Base-by-base conservation (phyloP, 306 rosid species). In the Vigna radiata region DNA sequence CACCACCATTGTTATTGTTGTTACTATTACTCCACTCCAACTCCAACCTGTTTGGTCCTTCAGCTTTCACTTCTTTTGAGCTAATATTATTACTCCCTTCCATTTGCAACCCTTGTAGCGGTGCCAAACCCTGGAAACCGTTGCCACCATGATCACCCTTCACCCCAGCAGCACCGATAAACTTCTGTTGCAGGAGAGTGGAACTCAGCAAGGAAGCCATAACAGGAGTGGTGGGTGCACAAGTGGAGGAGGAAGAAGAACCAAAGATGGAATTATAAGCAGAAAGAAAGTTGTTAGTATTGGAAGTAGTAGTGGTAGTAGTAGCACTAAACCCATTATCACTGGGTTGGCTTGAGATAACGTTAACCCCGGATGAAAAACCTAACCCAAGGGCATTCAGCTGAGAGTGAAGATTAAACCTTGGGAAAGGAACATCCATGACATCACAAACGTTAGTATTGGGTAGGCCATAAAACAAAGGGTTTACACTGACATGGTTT, bases 201-300 rank as follows among this genome's bases (percentile, higher is more conserved):
- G 97, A 90, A 77, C 81, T 84, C 4, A 90, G 83, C 49, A 87
- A 79, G 19, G 97, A 87, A 73, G 93, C 81, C 84, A 89, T 89
- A 33, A 84, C 80, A 11, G 91, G 88, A 79, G 90, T 76, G 7
- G 85, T 48, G 5, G 89, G 48, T 10, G 60, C 50, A 12, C 83
- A 70, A 73, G 83, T 72, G 27, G 84, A 73, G n/a, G 88, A 70
- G 49, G 85, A 68, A 59, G 85, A 68, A 62, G 82, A 59, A 58
- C 72, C 85, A 68, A 93, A 91, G 53, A 91, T 79, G 73, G 95
- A 88, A 49, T 19, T 67, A 19, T 88, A 91, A 8, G 85, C 79
- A 2, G 97, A 83, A 78, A 89, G 65, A 67, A 87, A 47, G 67
- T 66, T 86, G 8, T 63, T 19, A 29, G 29, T 27, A 15, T 83